Conservation (phyloP, 2,329 filamentous ascomycete species). For the Trichoderma sp. region DNA sequence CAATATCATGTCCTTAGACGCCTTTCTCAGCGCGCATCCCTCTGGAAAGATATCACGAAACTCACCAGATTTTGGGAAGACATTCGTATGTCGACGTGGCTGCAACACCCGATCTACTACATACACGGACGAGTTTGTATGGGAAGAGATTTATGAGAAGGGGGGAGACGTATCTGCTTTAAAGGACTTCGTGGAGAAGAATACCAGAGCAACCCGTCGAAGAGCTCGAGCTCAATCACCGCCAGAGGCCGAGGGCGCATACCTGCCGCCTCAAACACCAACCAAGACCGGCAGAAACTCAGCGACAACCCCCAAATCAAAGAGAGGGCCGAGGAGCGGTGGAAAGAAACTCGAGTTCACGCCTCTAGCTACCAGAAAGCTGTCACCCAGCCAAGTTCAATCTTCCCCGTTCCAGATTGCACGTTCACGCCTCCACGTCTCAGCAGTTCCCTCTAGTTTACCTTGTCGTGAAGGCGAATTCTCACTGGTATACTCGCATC, state of each 20-base stretch:
- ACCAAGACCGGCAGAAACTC: slow-evolving; percentile 41
- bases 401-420: slow-evolving; percentile 91
- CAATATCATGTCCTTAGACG: slow-evolving; percentile 71
- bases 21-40: slow-evolving; percentile 72
- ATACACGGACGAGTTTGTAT: slow-evolving; percentile 89
- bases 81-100: slow-evolving; percentile 86
- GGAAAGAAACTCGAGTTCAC: slow-evolving; percentile 89
- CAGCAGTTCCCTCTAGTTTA: slow-evolving; percentile 84
- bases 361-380: slow-evolving; percentile 82
- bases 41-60: slow-evolving; percentile 73
- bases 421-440: slow-evolving; percentile 86
- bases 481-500: slow-evolving; percentile 85
- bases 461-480: slow-evolving; percentile 95
- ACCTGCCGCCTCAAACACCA: slow-evolving; percentile 44
- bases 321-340: slow-evolving; percentile 38
- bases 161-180: slow-evolving; percentile 67
- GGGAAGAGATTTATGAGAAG: slow-evolving; percentile 83
- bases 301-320: slow-evolving; percentile 40
- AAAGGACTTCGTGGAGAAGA: slow-evolving; percentile 67
- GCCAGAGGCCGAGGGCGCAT: slow-evolving; percentile 39
- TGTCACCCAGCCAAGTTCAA: slow-evolving; percentile 75
- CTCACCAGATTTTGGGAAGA: slow-evolving; percentile 77
- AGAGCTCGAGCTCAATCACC: slow-evolving; percentile 40
- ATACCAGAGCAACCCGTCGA: slow-evolving; percentile 68
- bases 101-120: slow-evolving; percentile 87